These are phyloP conservation scores for Metschnikowia santaceciliae DNA, from an alignment of 805 yeast genomes.

Conservation along the genomic window DNA sequence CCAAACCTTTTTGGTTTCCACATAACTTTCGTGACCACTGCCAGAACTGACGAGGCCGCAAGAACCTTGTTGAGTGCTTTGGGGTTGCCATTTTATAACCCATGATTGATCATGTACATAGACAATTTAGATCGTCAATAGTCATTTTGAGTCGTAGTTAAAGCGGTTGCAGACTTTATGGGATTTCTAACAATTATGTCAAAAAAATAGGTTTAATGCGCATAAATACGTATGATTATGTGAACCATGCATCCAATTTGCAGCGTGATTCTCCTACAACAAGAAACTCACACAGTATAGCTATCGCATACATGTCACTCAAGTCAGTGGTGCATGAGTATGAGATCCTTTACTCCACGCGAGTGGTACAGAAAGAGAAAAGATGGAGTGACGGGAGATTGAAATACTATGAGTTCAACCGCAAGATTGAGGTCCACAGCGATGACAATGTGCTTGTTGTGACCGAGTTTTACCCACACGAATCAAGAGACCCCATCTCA, in stretches of 20 bases:
- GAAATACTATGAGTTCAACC: conserved; percentile 45
- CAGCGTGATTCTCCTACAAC: background rate
- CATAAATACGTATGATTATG: background rate
- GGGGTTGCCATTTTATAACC: conserved; percentile 67
- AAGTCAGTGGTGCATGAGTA: conserved; percentile 44
- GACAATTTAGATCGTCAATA: background rate
- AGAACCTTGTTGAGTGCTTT: conserved; percentile 75
- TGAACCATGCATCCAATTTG: background rate
- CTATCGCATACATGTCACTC: conserved; percentile 10
- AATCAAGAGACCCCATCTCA: conserved; percentile 17
- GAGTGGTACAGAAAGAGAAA: conserved; percentile 45
- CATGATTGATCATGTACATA: conserved; percentile 10
- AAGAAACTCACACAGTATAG: background rate
- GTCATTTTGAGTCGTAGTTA: background rate
- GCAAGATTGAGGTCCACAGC: conserved; percentile 42
- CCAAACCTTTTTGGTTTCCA: conserved; percentile 84
- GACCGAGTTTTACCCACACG: conserved; percentile 30
- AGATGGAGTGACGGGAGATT: conserved; percentile 51
- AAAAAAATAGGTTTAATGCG: too few relatives aligned
- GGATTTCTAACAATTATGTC: background rate
- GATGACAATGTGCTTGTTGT: conserved; percentile 32
- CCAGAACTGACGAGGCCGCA: conserved; percentile 88
- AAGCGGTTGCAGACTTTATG: background rate
- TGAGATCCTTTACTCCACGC: conserved; percentile 42
- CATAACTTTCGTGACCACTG: conserved; percentile 78